These are phyloP conservation scores for Lactifluus subvellereus DNA, from an alignment of 768 basidiomycete species.

Conservation along the genomic window DNA sequence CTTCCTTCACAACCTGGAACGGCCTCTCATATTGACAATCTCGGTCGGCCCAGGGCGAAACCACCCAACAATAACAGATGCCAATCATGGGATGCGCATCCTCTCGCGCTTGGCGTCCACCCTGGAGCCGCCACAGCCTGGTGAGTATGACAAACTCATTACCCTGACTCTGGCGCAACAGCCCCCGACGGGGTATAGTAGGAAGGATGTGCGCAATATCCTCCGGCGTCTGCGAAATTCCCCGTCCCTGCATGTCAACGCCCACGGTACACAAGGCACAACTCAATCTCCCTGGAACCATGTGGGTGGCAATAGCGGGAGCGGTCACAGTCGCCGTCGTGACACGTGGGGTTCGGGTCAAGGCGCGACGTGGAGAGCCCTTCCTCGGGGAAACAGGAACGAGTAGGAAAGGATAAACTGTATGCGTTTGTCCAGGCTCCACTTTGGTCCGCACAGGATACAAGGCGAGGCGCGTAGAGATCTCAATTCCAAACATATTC, in stretches of 20 bases:
- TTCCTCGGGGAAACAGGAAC: background rate
- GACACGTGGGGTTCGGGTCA: background rate
- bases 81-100: conserved; percentile 52
- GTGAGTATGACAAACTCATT: conserved; percentile 60
- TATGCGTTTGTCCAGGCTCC: background rate
- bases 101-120: conserved; percentile 60
- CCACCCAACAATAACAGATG: conserved; percentile 71
- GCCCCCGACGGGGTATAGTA: conserved; percentile 43
- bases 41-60: conserved; percentile 54
- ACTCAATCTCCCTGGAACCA: conserved; percentile 7
- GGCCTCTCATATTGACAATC: conserved; percentile 17
- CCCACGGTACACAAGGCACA: conserved; percentile 9
- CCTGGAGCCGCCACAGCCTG: conserved; percentile 47
- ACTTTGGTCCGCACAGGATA: background rate
- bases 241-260: conserved; percentile 10
- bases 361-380: background rate
- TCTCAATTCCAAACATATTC: conserved; percentile 3
- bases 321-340: background rate
- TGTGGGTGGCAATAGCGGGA: background rate
- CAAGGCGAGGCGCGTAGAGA: conserved; percentile 3
- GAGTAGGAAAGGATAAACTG: background rate
- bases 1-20: background rate
- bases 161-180: conserved; percentile 35
- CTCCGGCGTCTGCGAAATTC: conserved; percentile 47
- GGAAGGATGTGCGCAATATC: conserved; percentile 45